These are phyloP conservation scores for Sclerotinia subarctica DNA, from an alignment of 2,329 filamentous ascomycete genomes.

Conservation along the genomic window DNA sequence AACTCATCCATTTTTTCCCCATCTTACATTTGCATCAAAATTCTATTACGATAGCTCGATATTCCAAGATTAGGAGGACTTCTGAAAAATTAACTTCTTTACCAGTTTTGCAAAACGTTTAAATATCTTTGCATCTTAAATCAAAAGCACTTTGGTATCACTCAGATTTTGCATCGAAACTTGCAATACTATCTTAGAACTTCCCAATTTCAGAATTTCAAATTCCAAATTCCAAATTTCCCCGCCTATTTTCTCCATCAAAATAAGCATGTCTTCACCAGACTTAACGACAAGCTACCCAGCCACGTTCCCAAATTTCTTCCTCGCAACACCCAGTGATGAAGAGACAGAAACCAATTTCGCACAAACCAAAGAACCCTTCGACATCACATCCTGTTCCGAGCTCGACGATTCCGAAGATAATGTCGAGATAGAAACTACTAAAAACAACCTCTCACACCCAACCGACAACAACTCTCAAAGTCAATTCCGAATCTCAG, in stretches of 20 bases:
- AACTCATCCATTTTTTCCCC: fast-evolving
- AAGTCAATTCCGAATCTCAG: not conserved
- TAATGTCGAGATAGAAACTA: not conserved
- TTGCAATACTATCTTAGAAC: too few species aligned
- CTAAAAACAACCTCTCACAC: too few species aligned
- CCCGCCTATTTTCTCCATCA: not conserved
- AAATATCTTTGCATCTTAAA: not conserved
- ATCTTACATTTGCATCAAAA: not conserved
- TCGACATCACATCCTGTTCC: not conserved
- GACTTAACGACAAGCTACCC: too few species aligned
- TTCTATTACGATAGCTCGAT: not conserved
- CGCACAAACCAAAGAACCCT: not conserved
- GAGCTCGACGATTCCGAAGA: not conserved
- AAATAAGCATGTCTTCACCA: not conserved
- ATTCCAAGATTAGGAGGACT: not conserved
- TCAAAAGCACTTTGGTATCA: fast-evolving
- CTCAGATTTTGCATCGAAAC: not conserved
- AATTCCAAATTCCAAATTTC: too few species aligned
- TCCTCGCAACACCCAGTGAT: not conserved
- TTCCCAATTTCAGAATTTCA: not conserved
- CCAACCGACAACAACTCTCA: too few species aligned
- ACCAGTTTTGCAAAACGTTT: fast-evolving
- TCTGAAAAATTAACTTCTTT: not conserved
- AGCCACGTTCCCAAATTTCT: fast-evolving
- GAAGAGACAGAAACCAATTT: not conserved